These are phyloP conservation scores for Cydonia oblonga DNA, from an alignment of 331 rosid genomes.

Conservation along the genomic window DNA sequence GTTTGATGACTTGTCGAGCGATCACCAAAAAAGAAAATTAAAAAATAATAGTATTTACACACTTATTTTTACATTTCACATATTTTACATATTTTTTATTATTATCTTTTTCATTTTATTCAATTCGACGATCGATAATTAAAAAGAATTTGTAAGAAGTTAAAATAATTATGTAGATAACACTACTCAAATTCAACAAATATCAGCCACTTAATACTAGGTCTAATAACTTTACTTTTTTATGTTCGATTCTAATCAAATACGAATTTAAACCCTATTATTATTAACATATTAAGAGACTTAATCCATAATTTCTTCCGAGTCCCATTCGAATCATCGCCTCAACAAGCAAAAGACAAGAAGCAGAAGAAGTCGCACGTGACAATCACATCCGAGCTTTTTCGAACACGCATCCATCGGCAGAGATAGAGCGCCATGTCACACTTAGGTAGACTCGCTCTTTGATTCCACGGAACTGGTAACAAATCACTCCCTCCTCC, in stretches of 20 bases:
- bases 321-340: background rate
- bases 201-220: too few species aligned
- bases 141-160: too few species aligned
- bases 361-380: constrained; percentile 29
- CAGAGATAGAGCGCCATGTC: constrained; percentile 20
- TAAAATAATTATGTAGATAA: too few species aligned
- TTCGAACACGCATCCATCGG: constrained; percentile 1
- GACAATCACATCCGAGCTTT: background rate
- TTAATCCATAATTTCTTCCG: rapidly evolving
- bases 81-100: too few species aligned
- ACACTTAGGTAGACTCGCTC: background rate
- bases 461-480: background rate
- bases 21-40: too few species aligned
- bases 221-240: rapidly evolving
- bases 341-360: background rate
- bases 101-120: too few species aligned
- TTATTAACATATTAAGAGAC: rapidly evolving
- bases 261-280: too few species aligned
- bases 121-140: too few species aligned
- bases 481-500: background rate
- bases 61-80: too few species aligned
- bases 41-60: too few species aligned
- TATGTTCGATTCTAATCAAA: rapidly evolving
- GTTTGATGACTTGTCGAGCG: background rate
- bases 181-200: too few species aligned